These are phyloP conservation scores for Colletotrichum cuscutae DNA, from an alignment of 2,329 filamentous ascomycete genomes.

Conservation along the genomic window DNA sequence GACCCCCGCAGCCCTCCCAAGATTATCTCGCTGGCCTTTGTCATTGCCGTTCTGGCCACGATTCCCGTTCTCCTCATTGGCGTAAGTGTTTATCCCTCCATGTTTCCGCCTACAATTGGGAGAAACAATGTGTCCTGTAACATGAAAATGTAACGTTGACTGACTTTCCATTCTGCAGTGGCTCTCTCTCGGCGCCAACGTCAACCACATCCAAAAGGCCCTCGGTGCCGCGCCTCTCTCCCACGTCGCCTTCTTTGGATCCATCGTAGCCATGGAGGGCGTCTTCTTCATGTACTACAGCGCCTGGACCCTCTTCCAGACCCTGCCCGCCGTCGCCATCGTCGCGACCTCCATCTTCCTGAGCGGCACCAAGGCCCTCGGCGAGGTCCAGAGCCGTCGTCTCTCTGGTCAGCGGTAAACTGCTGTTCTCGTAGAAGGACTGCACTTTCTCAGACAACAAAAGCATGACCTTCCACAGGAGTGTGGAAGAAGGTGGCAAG, in stretches of 20 bases:
- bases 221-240: constrained; percentile 81
- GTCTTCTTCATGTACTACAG: constrained; percentile 97
- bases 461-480: background rate
- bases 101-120: background rate
- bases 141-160: constrained; percentile 27
- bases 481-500: background rate
- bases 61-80: constrained; percentile 78
- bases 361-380: constrained; percentile 88
- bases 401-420: constrained; percentile 75
- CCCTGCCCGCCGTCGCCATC: constrained; percentile 76
- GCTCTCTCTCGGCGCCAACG: constrained; percentile 83
- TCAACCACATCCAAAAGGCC: constrained; percentile 80
- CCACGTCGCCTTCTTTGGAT: constrained; percentile 87
- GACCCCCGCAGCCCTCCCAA: constrained; percentile 85
- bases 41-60: constrained; percentile 76
- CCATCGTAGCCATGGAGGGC: constrained; percentile 86
- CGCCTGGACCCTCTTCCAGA: constrained; percentile 91
- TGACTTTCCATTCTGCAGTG: constrained; percentile 66
- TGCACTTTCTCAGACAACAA: background rate
- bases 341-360: constrained; percentile 80
- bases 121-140: background rate
- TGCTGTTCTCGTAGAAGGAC: background rate
- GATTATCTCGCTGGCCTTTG: constrained; percentile 82
- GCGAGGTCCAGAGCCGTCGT: constrained; percentile 90
- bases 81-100: constrained; percentile 58